Evolutionary conservation across 192 early-diverging fungal species (phyloP).

Genomic region (Radiomyces spectabilis): DNA sequence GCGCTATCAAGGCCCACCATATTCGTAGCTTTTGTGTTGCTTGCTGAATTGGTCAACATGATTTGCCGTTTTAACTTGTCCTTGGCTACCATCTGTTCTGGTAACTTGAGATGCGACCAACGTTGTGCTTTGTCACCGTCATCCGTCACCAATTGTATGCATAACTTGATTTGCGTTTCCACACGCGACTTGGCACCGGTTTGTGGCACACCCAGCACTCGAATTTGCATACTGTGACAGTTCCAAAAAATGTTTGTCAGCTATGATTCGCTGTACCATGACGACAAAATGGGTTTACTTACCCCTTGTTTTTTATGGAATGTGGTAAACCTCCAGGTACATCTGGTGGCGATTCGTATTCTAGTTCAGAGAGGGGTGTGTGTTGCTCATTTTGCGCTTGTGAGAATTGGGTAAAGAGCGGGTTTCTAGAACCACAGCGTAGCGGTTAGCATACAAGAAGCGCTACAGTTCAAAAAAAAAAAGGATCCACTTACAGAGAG

Average conservation of each 20-base stretch:
- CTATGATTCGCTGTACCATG: not conserved
- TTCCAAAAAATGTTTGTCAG: not conserved
- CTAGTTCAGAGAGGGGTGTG: too few relatives aligned
- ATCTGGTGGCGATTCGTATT: too few relatives aligned
- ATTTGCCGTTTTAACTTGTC: conserved; percentile 54
- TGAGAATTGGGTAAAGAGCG: too few relatives aligned
- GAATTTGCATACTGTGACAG: conserved; percentile 20
- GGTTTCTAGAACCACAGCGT: too few relatives aligned
- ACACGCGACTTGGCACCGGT: conserved; percentile 77
- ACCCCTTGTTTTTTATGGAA: too few relatives aligned
- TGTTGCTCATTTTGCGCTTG: too few relatives aligned
- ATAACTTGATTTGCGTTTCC: conserved; percentile 92
- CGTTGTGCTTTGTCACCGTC: conserved; percentile 62
- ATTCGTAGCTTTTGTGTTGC: not conserved
- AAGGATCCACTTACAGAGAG: not conserved
- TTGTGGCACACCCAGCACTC: conserved; percentile 37
- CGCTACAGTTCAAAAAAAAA: not conserved
- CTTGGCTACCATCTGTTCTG: conserved; percentile 78
- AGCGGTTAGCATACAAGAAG: too few relatives aligned
- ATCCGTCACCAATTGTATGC: conserved; percentile 72
- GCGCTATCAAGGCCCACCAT: conserved; percentile 27
- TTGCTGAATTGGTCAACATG: not conserved
- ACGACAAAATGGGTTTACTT: not conserved
- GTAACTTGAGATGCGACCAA: conserved; percentile 83
- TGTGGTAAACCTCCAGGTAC: too few relatives aligned